phyloP scores from a whole-genome alignment of 1,284 basidiomycete species.

The Farysia itapuensis region DNA sequence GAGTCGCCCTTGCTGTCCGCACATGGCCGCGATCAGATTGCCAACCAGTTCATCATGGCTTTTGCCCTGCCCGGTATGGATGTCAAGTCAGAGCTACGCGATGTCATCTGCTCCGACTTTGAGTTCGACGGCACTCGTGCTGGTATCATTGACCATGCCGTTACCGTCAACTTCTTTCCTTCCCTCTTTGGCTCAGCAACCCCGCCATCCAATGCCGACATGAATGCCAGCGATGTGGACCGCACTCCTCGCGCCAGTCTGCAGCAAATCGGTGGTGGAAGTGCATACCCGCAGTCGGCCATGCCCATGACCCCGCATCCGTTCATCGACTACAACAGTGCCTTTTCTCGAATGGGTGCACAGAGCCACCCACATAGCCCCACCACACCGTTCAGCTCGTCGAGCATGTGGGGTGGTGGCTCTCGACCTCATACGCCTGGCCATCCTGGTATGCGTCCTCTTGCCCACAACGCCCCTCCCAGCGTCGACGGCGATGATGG shows the following conservation, averaged over 20 bases:
- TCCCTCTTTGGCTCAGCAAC: slow-evolving; percentile 41
- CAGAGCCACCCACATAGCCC: slow-evolving; percentile 38
- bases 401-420: slow-evolving; percentile 43
- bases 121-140: slow-evolving; percentile 59
- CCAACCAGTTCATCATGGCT: slow-evolving; percentile 58
- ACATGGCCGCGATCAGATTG: slow-evolving; percentile 53
- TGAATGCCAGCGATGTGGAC: slow-evolving; percentile 19
- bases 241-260: slow-evolving; percentile 29
- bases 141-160: slow-evolving; percentile 60
- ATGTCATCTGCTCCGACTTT: slow-evolving; percentile 59
- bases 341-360: slow-evolving; percentile 20
- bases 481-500: slow-evolving; percentile 48
- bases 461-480: slow-evolving; percentile 39
- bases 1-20: slow-evolving; percentile 55
- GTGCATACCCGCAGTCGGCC: slow-evolving; percentile 2
- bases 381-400: slow-evolving; percentile 44
- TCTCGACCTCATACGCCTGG: slow-evolving; percentile 49
- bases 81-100: slow-evolving; percentile 56
- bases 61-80: slow-evolving; percentile 57
- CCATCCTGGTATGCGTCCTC: slow-evolving; percentile 25
- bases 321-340: slow-evolving; percentile 48
- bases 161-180: slow-evolving; percentile 56
- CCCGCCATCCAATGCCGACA: slow-evolving; percentile 3
- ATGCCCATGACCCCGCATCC: slow-evolving; percentile 52
- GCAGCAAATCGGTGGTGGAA: not conserved